phyloP scores from a whole-genome alignment of 2,329 filamentous ascomycete species.

The Stagonosporopsis vannaccii region DNA sequence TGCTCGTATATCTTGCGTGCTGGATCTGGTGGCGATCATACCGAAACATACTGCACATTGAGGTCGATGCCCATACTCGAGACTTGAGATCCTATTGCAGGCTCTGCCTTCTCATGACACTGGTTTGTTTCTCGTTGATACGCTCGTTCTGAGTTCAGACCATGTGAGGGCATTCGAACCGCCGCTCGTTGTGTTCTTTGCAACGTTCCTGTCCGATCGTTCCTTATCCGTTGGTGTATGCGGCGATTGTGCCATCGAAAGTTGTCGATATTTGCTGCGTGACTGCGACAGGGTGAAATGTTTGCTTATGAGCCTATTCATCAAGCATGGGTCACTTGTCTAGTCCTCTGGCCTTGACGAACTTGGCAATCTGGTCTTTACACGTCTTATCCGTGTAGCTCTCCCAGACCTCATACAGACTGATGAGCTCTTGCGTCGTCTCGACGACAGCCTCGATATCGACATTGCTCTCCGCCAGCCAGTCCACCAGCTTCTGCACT shows the following conservation, averaged over 20 bases:
- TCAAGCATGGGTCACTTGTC: constrained; percentile 55
- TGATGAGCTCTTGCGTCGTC: constrained; percentile 89
- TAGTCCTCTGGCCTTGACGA: constrained; percentile 66
- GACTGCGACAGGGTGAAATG: background rate
- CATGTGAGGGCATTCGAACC: too few species aligned
- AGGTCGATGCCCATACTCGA: background rate
- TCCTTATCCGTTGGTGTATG: background rate
- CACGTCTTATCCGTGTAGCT: constrained; percentile 69
- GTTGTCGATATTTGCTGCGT: background rate
- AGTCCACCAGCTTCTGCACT: constrained; percentile 74
- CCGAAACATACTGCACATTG: background rate
- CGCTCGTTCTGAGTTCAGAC: background rate
- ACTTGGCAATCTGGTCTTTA: constrained; percentile 68
- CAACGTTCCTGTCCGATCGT: background rate
- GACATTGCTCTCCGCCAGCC: constrained; percentile 85
- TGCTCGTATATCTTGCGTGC: background rate
- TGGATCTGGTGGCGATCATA: background rate
- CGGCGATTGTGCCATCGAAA: background rate
- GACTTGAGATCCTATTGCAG: background rate
- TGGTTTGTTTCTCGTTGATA: background rate
- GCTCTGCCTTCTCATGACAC: too few species aligned
- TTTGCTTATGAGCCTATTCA: background rate
- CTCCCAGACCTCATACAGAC: constrained; percentile 81
- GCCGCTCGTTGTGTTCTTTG: background rate
- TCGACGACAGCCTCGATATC: constrained; percentile 87